A percentile compares a stretch with the other conserved stretches of the same genome.
Conservation (phyloP, 768 basidiomycete species). For the Trametes punicea region DNA sequence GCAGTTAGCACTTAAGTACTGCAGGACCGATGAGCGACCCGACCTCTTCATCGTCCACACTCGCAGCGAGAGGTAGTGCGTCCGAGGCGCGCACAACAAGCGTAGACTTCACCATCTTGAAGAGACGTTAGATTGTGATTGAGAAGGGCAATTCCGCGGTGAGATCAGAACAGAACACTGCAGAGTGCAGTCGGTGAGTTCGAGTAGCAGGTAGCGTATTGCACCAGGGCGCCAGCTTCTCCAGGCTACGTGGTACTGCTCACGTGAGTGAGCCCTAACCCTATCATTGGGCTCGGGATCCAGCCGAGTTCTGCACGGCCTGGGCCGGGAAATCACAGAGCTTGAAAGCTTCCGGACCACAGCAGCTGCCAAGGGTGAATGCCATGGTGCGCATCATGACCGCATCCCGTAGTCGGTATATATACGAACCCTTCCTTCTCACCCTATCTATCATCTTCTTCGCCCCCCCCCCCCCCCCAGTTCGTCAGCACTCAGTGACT, state of each 20-base stretch:
- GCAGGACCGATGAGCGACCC: slow-evolving; percentile 11
- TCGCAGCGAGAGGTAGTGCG: slow-evolving; percentile 88
- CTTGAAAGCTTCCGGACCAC: too few species aligned
- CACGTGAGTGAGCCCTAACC: slow-evolving; percentile 16
- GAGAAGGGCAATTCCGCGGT: neutral
- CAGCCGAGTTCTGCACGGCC: neutral
- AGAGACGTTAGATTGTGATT: neutral
- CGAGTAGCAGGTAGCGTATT: neutral
- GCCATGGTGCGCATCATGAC: too few species aligned
- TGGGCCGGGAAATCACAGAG: too few species aligned
- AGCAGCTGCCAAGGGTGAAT: too few species aligned
- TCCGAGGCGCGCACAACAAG: slow-evolving; percentile 83
- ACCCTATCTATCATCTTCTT: neutral
- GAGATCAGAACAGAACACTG: neutral
- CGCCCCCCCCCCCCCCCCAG: neutral
- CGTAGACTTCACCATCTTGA: slow-evolving; percentile 79
- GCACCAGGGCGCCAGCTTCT: neutral
- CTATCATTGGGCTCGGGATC: neutral
- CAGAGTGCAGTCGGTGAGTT: neutral
- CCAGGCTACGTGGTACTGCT: slow-evolving; percentile 13
- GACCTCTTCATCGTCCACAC: slow-evolving; percentile 97
- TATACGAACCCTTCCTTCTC: neutral
- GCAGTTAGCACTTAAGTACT: slow-evolving; percentile 14
- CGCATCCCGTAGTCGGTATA: neutral
- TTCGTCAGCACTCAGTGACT: neutral